A percentile compares a stretch with the other conserved stretches of the same genome.
Conservation (phyloP, 495 filamentous ascomycete species). For the Tuber magnatum region DNA sequence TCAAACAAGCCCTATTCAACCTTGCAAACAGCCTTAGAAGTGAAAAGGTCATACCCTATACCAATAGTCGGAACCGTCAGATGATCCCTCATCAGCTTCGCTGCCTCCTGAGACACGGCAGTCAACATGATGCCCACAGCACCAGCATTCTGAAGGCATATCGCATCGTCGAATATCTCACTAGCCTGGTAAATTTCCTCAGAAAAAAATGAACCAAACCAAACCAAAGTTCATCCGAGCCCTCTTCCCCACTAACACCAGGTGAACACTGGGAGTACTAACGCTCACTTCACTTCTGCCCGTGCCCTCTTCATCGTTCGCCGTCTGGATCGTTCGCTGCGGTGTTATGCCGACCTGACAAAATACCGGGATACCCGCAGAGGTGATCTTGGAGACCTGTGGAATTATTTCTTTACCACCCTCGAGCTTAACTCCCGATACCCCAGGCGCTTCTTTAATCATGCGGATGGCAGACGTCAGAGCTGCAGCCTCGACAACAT, state of each 20-base stretch:
- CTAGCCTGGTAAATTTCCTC: constrained; percentile 30
- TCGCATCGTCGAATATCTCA: constrained; percentile 48
- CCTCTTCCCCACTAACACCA: not conserved
- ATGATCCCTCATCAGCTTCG: constrained; percentile 65
- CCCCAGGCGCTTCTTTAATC: constrained; percentile 73
- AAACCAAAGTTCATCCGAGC: not conserved
- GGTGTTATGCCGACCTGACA: constrained; percentile 91
- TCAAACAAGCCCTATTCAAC: not conserved
- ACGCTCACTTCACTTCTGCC: constrained; percentile 49
- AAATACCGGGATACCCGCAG: constrained; percentile 89
- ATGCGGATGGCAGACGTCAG: constrained; percentile 77
- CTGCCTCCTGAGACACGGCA: constrained; percentile 32
- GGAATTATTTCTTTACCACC: constrained; percentile 82
- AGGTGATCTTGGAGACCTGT: constrained; percentile 75
- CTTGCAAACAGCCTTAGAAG: not conserved
- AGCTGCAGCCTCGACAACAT: constrained; percentile 43
- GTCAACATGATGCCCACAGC: constrained; percentile 38
- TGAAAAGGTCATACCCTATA: constrained; percentile 54
- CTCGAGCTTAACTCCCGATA: constrained; percentile 82
- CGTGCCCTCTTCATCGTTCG: constrained; percentile 64
- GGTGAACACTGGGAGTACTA: constrained; percentile 22
- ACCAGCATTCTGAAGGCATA: constrained; percentile 67
- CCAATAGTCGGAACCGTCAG: constrained; percentile 88
- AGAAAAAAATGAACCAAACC: constrained; percentile 13
- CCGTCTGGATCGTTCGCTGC: constrained; percentile 72